Conservation (phyloP, 2,329 filamentous ascomycete species). For the Sphaerostilbella broomeana region DNA sequence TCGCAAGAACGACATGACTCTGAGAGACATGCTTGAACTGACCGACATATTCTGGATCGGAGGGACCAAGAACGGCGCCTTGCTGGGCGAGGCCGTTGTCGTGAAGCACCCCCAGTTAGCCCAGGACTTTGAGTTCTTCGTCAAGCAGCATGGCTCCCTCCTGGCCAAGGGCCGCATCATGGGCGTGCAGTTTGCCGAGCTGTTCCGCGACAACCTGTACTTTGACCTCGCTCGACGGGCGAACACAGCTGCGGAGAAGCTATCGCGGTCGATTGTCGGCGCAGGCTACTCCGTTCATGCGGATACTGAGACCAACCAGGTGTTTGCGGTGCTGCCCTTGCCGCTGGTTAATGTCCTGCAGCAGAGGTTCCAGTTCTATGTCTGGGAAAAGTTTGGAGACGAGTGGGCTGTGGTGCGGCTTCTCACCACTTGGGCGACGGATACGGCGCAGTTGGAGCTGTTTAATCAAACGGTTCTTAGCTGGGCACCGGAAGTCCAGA, state of each 20-base stretch:
- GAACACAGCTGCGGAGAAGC: slow-evolving; percentile 37
- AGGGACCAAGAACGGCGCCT: slow-evolving; percentile 44
- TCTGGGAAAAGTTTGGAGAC: slow-evolving; percentile 39
- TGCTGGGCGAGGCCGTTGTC: slow-evolving; percentile 45
- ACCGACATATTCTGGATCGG: slow-evolving; percentile 51
- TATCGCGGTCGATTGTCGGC: slow-evolving; percentile 36
- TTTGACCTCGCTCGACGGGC: slow-evolving; percentile 40
- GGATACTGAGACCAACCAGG: slow-evolving; percentile 45
- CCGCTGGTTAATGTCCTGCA: slow-evolving; percentile 33
- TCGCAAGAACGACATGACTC: slow-evolving; percentile 35
- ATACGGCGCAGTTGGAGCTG: slow-evolving; percentile 33
- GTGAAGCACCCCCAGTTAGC: slow-evolving; percentile 37
- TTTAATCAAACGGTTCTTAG: slow-evolving; percentile 26
- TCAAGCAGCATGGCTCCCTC: slow-evolving; percentile 46
- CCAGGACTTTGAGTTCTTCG: slow-evolving; percentile 42
- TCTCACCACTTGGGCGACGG: slow-evolving; percentile 46
- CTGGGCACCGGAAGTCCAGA: slow-evolving; percentile 12
- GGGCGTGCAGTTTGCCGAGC: slow-evolving; percentile 43
- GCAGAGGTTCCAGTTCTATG: slow-evolving; percentile 39
- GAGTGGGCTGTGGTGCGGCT: slow-evolving; percentile 36
- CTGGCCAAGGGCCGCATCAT: slow-evolving; percentile 44
- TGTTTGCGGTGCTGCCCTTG: slow-evolving; percentile 39
- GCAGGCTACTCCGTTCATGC: slow-evolving; percentile 37
- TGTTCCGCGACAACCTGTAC: slow-evolving; percentile 40
- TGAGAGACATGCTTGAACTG: slow-evolving; percentile 38